Percentiles rank a stretch among this genome's conserved stretches.
Conservation (phyloP, 2,329 filamentous ascomycete genomes). For the Colletotrichum sp. region DNA sequence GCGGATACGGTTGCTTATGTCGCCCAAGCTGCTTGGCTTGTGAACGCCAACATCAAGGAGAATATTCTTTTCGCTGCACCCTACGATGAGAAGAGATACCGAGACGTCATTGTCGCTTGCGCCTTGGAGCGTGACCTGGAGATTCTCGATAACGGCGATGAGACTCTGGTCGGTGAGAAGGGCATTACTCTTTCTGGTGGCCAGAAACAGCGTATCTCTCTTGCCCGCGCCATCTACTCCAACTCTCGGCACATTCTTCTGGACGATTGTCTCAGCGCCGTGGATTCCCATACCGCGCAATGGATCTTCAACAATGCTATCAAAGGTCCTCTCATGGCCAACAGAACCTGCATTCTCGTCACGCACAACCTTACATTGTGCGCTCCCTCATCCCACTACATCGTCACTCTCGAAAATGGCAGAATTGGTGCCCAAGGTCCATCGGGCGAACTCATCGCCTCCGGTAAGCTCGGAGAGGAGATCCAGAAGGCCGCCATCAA, state of each 20-base stretch:
- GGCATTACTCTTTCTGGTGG: slow-evolving; percentile 96
- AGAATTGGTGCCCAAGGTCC: slow-evolving; percentile 78
- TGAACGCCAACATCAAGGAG: slow-evolving; percentile 93
- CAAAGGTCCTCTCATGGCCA: slow-evolving; percentile 84
- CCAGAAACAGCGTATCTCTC: slow-evolving; percentile 95
- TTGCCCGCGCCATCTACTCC: slow-evolving; percentile 97
- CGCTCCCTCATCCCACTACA: slow-evolving; percentile 78
- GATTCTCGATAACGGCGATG: slow-evolving; percentile 90
- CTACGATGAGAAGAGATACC: slow-evolving; percentile 82
- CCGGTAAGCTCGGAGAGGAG: slow-evolving; percentile 90
- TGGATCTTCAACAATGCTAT: slow-evolving; percentile 98
- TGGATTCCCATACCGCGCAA: slow-evolving; percentile 96
- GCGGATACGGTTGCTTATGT: slow-evolving; percentile 96
- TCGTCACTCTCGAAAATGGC: slow-evolving; percentile 88
- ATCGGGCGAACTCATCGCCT: slow-evolving; percentile 77
- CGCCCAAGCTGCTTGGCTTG: slow-evolving; percentile 94
- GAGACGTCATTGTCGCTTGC: slow-evolving; percentile 87
- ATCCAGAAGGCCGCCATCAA: slow-evolving; percentile 73
- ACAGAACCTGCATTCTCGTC: slow-evolving; percentile 91
- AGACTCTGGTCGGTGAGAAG: slow-evolving; percentile 95
- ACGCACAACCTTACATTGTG: slow-evolving; percentile 95
- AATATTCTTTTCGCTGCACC: slow-evolving; percentile 92
- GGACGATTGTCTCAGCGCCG: slow-evolving; percentile 94
- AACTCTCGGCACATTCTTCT: slow-evolving; percentile 89
- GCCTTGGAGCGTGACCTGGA: slow-evolving; percentile 89